These are phyloP conservation scores for Emergomyces africanus DNA, from an alignment of 2,329 filamentous ascomycete genomes.

Conservation along the genomic window DNA sequence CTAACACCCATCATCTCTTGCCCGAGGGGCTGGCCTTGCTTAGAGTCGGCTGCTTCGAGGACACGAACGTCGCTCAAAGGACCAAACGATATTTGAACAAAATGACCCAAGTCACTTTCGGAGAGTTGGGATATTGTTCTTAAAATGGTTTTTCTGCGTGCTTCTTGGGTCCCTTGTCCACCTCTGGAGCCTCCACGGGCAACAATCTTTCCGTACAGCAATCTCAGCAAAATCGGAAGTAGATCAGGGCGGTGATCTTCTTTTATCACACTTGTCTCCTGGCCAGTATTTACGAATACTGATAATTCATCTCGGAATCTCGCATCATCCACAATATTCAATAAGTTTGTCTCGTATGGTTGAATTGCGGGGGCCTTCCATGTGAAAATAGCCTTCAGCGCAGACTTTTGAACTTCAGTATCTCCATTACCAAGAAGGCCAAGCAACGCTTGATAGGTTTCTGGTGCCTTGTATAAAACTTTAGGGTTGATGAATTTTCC, in stretches of 20 bases:
- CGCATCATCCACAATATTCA: constrained; percentile 78
- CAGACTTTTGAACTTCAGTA: constrained; percentile 71
- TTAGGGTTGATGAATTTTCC: constrained; percentile 75
- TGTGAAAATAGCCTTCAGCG: constrained; percentile 70
- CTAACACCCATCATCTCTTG: constrained; percentile 51
- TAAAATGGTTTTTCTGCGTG: constrained; percentile 59
- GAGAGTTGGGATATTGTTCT: constrained; percentile 68
- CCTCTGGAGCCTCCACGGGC: constrained; percentile 65
- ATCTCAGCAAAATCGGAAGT: constrained; percentile 73
- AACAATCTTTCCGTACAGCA: constrained; percentile 83
- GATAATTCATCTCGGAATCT: constrained; percentile 91
- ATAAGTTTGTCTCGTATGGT: constrained; percentile 71
- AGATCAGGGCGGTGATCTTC: constrained; percentile 58
- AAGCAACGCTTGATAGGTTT: constrained; percentile 65
- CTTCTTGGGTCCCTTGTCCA: constrained; percentile 67
- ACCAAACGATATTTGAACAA: constrained; percentile 71
- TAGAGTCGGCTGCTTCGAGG: constrained; percentile 36
- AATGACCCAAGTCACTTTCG: constrained; percentile 61
- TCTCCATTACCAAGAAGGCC: constrained; percentile 76
- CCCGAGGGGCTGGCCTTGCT: constrained; percentile 43
- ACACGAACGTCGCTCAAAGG: constrained; percentile 51
- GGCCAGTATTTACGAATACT: constrained; percentile 64
- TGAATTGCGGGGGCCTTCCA: constrained; percentile 74
- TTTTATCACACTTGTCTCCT: constrained; percentile 52
- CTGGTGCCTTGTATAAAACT: constrained; percentile 63